phyloP scores from a whole-genome alignment of 2,329 filamentous ascomycete species.

The Talaromyces sp. region DNA sequence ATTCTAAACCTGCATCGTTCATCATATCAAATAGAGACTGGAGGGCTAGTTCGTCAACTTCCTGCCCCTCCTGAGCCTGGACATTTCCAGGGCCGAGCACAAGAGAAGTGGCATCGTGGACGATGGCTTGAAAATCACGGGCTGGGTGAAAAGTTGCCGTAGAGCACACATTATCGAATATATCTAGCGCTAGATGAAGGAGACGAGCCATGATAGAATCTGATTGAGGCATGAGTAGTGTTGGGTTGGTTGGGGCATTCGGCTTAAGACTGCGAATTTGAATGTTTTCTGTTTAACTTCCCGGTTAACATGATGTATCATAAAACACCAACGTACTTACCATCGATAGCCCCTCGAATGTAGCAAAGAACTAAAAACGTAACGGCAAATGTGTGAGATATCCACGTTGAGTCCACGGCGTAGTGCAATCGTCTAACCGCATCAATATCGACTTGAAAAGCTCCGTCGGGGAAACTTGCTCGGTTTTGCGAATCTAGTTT shows the following conservation, averaged over 20 bases:
- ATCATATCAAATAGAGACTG: constrained; percentile 13
- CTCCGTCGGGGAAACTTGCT: constrained; percentile 10
- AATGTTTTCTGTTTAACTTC: neutral
- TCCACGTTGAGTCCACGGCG: constrained; percentile 14
- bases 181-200: constrained; percentile 9
- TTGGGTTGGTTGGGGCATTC: neutral
- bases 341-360: constrained; percentile 12
- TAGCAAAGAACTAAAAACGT: constrained; percentile 13
- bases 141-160: constrained; percentile 10
- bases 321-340: neutral
- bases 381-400: constrained; percentile 14
- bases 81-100: constrained; percentile 1
- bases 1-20: constrained; percentile 14
- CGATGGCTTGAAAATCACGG: constrained; percentile 13
- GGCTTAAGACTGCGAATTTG: constrained; percentile 1
- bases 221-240: neutral
- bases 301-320: neutral
- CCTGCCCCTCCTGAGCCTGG: neutral
- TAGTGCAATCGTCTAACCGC: constrained; percentile 12
- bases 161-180: constrained; percentile 13
- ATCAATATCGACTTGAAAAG: constrained; percentile 9
- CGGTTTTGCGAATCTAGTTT: constrained; percentile 8
- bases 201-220: constrained; percentile 10
- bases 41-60: constrained; percentile 11
- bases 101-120: constrained; percentile 12